A percentile compares a stretch with the other conserved stretches of the same genome.
These are phyloP conservation scores for Didymosphaeria variabile DNA, from an alignment of 2,329 filamentous ascomycete genomes.

Conservation along the genomic window DNA sequence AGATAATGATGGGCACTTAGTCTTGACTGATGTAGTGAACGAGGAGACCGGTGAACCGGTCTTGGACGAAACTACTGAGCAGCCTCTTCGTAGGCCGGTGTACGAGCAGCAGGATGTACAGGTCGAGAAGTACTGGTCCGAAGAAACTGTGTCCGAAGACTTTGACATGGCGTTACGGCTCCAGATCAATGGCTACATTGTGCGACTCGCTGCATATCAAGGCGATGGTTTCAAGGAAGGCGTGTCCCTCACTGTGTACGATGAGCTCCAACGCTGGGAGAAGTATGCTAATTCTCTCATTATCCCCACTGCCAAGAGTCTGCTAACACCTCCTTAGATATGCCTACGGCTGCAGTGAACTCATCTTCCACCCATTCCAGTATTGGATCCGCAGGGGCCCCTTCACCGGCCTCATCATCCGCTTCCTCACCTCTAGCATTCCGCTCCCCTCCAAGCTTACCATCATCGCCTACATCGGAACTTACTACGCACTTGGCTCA, in stretches of 20 bases:
- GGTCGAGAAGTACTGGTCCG: constrained; percentile 69
- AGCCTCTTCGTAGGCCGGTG: background rate
- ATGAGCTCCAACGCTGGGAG: constrained; percentile 76
- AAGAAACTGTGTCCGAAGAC: constrained; percentile 78
- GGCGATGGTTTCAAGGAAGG: constrained; percentile 77
- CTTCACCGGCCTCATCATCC: constrained; percentile 70
- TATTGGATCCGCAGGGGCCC: constrained; percentile 70
- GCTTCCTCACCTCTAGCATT: constrained; percentile 69
- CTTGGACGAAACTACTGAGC: background rate
- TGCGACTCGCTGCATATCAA: constrained; percentile 75
- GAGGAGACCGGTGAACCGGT: background rate
- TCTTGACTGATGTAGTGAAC: background rate
- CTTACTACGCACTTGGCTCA: constrained; percentile 75
- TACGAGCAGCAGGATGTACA: background rate
- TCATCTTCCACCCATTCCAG: constrained; percentile 73
- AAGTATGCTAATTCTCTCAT: constrained; percentile 53
- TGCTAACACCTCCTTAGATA: constrained; percentile 46
- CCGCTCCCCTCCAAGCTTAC: constrained; percentile 73
- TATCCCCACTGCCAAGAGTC: background rate
- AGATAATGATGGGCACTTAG: constrained; percentile 50
- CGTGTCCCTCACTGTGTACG: constrained; percentile 76
- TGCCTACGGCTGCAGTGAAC: constrained; percentile 75
- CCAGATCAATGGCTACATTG: constrained; percentile 72
- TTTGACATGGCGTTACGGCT: constrained; percentile 79
- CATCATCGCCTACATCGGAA: constrained; percentile 75